Percentiles rank a stretch among this genome's conserved stretches.
These are phyloP conservation scores for Gardenia jasminoides DNA, from an alignment of 257 asterid species.

Conservation along the genomic window DNA sequence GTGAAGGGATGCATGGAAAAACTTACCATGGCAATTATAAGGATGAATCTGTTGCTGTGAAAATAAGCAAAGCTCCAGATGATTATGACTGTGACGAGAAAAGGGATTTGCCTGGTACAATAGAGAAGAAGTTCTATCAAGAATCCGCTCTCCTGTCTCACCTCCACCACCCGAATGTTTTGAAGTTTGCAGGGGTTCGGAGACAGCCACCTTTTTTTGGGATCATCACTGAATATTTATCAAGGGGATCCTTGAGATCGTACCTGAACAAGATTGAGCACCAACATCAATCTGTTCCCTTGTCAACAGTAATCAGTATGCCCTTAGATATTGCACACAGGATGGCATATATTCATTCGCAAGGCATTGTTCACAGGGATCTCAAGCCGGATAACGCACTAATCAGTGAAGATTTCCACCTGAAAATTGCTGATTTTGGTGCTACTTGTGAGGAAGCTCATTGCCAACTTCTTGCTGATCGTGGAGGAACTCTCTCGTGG, in stretches of 20 bases:
- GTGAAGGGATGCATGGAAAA: slow-evolving; percentile 79
- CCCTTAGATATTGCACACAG: slow-evolving; percentile 54
- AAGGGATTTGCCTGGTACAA: slow-evolving; percentile 25
- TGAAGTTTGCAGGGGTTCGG: slow-evolving; percentile 78
- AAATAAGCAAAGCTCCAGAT: slow-evolving; percentile 57
- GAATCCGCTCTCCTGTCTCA: slow-evolving; percentile 65
- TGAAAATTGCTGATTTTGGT: slow-evolving; percentile 65
- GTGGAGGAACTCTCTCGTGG: slow-evolving; percentile 88
- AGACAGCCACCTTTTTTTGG: slow-evolving; percentile 75
- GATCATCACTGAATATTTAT: slow-evolving; percentile 76
- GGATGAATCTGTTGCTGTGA: slow-evolving; percentile 83
- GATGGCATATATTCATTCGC: no score
- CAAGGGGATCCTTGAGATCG: slow-evolving; percentile 79
- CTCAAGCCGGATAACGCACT: slow-evolving; percentile 89
- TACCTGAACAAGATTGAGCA: slow-evolving; percentile 82
- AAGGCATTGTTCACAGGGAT: slow-evolving; percentile 75
- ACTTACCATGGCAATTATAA: slow-evolving; percentile 78
- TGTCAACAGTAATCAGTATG: slow-evolving; percentile 51
- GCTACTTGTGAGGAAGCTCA: slow-evolving; percentile 72
- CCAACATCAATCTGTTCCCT: slow-evolving; percentile 66
- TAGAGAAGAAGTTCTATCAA: slow-evolving; percentile 57
- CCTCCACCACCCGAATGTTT: slow-evolving; percentile 63
- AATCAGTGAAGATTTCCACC: slow-evolving; percentile 38
- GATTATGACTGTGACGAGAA: slow-evolving; percentile 47
- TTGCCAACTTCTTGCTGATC: slow-evolving; percentile 54